Conservation (phyloP, 495 filamentous ascomycete species). For the Entonaema liquescens region DNA sequence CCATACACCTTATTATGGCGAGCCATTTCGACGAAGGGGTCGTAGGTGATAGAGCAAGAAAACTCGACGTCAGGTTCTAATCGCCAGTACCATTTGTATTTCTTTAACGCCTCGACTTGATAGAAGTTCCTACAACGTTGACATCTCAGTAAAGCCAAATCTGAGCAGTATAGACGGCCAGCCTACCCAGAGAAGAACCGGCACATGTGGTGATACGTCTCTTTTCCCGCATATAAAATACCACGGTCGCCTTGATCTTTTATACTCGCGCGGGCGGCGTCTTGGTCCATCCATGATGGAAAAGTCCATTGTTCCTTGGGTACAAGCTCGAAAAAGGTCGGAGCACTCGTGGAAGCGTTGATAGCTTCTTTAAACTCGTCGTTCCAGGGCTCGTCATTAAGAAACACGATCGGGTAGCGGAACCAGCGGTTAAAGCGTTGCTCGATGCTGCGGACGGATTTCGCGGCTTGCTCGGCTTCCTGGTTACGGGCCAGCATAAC, state of each 20-base stretch:
- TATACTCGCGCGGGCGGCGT: slow-evolving; percentile 84
- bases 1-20: slow-evolving; percentile 61
- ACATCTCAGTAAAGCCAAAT: slow-evolving; percentile 1
- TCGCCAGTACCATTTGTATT: slow-evolving; percentile 65
- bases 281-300: slow-evolving; percentile 84
- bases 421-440: slow-evolving; percentile 98
- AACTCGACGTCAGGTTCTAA: slow-evolving; percentile 62
- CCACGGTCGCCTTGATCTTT: slow-evolving; percentile 84
- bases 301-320: slow-evolving; percentile 88
- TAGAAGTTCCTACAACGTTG: slow-evolving; percentile 65
- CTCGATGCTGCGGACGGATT: slow-evolving; percentile 92
- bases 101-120: slow-evolving; percentile 51
- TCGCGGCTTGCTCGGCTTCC: slow-evolving; percentile 87
- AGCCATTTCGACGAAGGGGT: slow-evolving; percentile 64
- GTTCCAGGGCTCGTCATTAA: slow-evolving; percentile 90
- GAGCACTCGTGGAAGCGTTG: slow-evolving; percentile 81
- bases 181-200: slow-evolving; percentile 92
- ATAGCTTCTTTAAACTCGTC: slow-evolving; percentile 86
- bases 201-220: slow-evolving; percentile 98
- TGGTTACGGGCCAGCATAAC: slow-evolving; percentile 94
- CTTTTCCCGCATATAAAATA: slow-evolving; percentile 98
- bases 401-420: slow-evolving; percentile 94
- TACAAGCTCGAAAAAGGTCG: slow-evolving; percentile 79
- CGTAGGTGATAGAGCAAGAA: slow-evolving; percentile 63
- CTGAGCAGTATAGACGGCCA: background rate